Conservation (phyloP, 352 stramenopile genomes). For the Pythium brachiatum region DNA sequence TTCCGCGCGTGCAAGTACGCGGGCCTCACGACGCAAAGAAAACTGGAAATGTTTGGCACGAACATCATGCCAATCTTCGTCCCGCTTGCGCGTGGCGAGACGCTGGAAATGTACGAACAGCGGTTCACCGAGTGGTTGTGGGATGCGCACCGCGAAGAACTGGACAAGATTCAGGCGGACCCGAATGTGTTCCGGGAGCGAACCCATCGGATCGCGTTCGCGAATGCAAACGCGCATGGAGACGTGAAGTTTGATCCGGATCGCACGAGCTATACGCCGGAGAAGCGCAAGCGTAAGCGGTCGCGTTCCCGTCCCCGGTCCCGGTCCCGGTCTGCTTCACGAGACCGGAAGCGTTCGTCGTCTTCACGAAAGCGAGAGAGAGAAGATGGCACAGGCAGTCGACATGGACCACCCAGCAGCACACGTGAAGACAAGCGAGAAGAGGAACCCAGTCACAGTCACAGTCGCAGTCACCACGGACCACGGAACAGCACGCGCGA, state of each 20-base stretch:
- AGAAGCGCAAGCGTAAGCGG: neutral
- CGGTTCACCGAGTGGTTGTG: constrained; percentile 21
- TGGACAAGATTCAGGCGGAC: constrained; percentile 8
- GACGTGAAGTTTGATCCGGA: neutral
- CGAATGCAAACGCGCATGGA: neutral
- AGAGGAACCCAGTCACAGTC: too few relatives aligned
- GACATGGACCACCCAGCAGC: too few relatives aligned
- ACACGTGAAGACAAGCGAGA: too few relatives aligned
- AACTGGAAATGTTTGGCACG: constrained; percentile 12
- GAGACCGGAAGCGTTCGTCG: too few relatives aligned
- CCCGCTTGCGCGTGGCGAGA: constrained; percentile 17
- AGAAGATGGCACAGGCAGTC: too few relatives aligned
- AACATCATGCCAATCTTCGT: constrained; percentile 20
- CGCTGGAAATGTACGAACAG: constrained; percentile 15
- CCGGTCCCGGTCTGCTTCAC: too few relatives aligned
- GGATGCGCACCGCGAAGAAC: neutral
- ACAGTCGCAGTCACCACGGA: neutral
- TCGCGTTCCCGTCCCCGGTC: too few relatives aligned
- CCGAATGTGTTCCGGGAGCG: constrained; percentile 10
- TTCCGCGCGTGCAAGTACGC: constrained; percentile 6
- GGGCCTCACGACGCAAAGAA: neutral
- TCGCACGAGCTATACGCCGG: neutral
- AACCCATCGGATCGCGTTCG: neutral
- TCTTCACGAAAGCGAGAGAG: too few relatives aligned
- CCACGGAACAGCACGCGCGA: neutral